These are phyloP conservation scores for Lentinus brumalis DNA, from an alignment of 768 basidiomycete species.

Conservation along the genomic window DNA sequence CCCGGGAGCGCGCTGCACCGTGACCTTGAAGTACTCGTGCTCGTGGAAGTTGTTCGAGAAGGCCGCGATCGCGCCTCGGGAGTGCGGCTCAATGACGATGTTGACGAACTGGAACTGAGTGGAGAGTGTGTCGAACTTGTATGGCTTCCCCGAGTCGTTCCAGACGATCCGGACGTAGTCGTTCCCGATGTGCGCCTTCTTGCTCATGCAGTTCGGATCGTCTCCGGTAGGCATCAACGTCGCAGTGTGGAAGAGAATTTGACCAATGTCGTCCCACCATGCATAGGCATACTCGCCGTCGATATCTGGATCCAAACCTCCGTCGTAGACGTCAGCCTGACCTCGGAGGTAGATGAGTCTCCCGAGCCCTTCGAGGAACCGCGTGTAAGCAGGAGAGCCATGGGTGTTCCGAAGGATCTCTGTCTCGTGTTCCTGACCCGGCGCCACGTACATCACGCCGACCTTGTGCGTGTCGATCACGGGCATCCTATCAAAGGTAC, in stretches of 20 bases:
- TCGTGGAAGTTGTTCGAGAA: constrained; percentile 84
- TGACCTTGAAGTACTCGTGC: constrained; percentile 95
- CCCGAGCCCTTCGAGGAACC: constrained; percentile 90
- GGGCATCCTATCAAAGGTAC: constrained; percentile 77
- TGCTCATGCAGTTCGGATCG: constrained; percentile 75
- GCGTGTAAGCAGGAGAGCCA: constrained; percentile 93
- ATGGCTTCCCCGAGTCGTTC: constrained; percentile 93
- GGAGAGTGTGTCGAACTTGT: constrained; percentile 86
- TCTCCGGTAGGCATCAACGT: constrained; percentile 93
- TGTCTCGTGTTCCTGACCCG: constrained; percentile 80
- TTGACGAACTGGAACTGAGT: constrained; percentile 98
- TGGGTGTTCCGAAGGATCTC: constrained; percentile 90
- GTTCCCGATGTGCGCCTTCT: constrained; percentile 97
- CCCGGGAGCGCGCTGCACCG: constrained; percentile 81
- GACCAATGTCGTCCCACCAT: constrained; percentile 98
- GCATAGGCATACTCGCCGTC: constrained; percentile 98
- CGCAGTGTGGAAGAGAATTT: constrained; percentile 92
- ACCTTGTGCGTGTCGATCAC: constrained; percentile 98
- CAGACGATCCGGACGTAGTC: constrained; percentile 95
- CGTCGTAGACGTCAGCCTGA: constrained; percentile 90
- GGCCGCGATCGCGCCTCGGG: constrained; percentile 78
- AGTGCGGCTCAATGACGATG: constrained; percentile 94
- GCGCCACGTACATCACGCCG: constrained; percentile 93
- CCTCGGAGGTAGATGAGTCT: constrained; percentile 85
- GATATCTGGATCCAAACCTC: constrained; percentile 85